Evolutionary conservation across 257 asterid genomes (phyloP), one percentile per base, ranked within the genome.

Genomic region (Nicotiana tabacum): DNA sequence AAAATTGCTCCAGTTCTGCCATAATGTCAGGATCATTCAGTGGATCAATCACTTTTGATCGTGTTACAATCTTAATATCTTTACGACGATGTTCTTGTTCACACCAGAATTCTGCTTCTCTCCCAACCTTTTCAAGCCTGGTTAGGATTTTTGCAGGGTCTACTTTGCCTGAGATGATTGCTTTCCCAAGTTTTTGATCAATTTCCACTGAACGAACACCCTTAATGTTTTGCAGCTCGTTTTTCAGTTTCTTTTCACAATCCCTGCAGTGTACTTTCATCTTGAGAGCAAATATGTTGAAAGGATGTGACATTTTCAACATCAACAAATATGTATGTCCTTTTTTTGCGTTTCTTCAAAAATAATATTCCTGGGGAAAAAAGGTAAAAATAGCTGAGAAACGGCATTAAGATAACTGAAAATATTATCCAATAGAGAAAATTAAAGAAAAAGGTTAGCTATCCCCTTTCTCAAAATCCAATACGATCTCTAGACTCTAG

Each of bases 81-180:
- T 72, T 72, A 46, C 5, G 21, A 72, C 37, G 60, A 1, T 4
- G 60, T 43, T 13, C 43, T 35, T 81, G 83, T 29, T 81, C 82
- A 70, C 82, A 64, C 48, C 84, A 82, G 55, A 86, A 43, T 80
- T 81, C 84, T 5, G 89, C 87, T 43, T 86, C 83, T 15, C 84
- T 78, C 39, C 87, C 86, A 9, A 21, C 3, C 17, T 35, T 77
- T 9, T 74, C 69, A 0, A 86, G 81, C 32, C 60, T 24, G 9
- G 35, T 62, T 16, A 86, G 37, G 11, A 86, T 62, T 15, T 61
- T 68, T n/a, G 66, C 39, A 13, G 89, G 89, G 69, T 81, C 83
- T 33, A 68, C 51, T 11, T 77, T 84, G 46, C 82, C 89, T 6
- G 79, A 58, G 77, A 86, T 78, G 4, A 60, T 32, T 3, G 77